Base-by-base conservation (phyloP, 2,329 filamentous ascomycete genomes). In the Verticillium alfalfae region DNA sequence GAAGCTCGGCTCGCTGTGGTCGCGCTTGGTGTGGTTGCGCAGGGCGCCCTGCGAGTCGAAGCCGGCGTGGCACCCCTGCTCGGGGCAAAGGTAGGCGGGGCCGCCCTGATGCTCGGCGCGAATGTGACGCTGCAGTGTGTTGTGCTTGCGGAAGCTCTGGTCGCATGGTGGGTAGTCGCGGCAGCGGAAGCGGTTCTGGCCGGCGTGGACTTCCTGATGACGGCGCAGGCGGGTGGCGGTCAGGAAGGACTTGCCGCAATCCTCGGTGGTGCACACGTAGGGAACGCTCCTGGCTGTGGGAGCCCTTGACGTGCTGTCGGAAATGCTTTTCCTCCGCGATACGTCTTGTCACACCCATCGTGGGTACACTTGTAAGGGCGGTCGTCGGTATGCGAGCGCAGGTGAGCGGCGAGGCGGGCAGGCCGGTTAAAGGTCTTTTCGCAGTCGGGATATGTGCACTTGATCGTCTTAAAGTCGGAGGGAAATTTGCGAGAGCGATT, bases 281-380 rank as follows among this genome's bases (percentile, higher is more conserved):
- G 56, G 87, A 84, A 62, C 89, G 84, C 66, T 92, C 83, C 60
- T 86, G 80, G 22, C 85, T 89, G 72, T 97, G 94, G 12, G 89
- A 88, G 61, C 90, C 90, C 71, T 93, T 93, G 70, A 96, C 77
- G 72, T 98, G 94, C 66, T 93, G 89, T 63, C 89, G 88, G 18
- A 97, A 81, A 75, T 97, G 93, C 68, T 94, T 94, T 66, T 92
- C 86, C 64, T 95, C 91, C 91, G 15, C 92, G 84, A 72, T 96
- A 98, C 52, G 88, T 84, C 78, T 97, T 97, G 69, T 86, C 85
- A 71, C 94, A 98, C 52, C 77, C 87, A 6, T 82, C 77, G 64
- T 89, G 83, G 2, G 81, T 78, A 70, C 94, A 98, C 45, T 82
- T 81, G 73, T 90, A 96, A 0, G 92, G 88, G 1, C 93, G 87